Evolutionary conservation across 495 filamentous ascomycete genomes (phyloP).

Genomic region (Hypoxylon rickii): DNA sequence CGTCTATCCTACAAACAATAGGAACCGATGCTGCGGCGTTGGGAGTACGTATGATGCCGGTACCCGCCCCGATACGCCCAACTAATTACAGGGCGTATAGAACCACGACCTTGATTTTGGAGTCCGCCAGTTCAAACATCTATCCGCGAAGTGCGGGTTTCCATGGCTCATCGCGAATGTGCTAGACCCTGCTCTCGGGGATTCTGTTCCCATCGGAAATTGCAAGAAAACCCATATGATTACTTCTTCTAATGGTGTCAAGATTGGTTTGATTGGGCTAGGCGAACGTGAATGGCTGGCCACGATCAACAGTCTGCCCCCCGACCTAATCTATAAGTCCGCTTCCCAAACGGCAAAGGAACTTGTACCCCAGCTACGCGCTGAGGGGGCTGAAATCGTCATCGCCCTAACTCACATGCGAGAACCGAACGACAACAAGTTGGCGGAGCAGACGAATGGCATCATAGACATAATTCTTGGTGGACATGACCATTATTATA

Average conservation of each 20-base stretch:
- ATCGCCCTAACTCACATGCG: conserved; percentile 83
- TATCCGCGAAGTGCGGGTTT: conserved; percentile 75
- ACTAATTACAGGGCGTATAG: conserved; percentile 40
- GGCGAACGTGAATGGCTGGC: conserved; percentile 80
- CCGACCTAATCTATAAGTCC: conserved; percentile 78
- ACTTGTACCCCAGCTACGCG: conserved; percentile 69
- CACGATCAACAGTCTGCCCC: conserved; percentile 84
- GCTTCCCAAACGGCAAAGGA: conserved; percentile 70
- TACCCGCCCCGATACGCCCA: background rate
- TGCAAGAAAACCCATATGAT: conserved; percentile 72
- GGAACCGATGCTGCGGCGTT: conserved; percentile 77
- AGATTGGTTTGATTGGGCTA: conserved; percentile 82
- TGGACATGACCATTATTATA: conserved; percentile 89
- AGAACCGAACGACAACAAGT: conserved; percentile 82
- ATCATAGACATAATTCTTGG: conserved; percentile 83
- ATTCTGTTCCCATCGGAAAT: conserved; percentile 68
- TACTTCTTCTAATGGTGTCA: conserved; percentile 78
- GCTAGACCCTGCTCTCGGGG: conserved; percentile 66
- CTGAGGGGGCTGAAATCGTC: conserved; percentile 78
- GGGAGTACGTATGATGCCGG: conserved; percentile 61
- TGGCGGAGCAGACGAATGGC: conserved; percentile 70
- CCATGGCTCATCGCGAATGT: conserved; percentile 87
- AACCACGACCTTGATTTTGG: conserved; percentile 97
- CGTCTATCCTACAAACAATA: conserved; percentile 80
- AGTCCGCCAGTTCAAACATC: conserved; percentile 73